phyloP scores from a whole-genome alignment of 108 stramenopile species.

The Pseudonitzschia pungens region DNA sequence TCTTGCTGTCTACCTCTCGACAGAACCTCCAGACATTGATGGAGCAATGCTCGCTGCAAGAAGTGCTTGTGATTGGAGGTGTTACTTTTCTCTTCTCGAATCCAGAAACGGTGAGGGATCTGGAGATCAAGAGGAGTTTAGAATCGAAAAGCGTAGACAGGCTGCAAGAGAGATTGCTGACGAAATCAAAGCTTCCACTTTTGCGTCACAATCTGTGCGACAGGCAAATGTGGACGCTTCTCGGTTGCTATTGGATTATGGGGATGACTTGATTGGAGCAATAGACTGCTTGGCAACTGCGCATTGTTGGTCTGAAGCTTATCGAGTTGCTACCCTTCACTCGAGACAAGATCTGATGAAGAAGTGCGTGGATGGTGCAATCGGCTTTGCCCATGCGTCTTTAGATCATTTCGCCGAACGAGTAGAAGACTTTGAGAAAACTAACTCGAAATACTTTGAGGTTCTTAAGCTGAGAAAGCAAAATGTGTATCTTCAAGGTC shows the following conservation, averaged over 20 bases:
- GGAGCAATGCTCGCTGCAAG: conserved; percentile 70
- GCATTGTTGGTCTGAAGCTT: conserved; percentile 71
- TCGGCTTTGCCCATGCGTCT: conserved; percentile 51
- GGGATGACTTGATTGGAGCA: conserved; percentile 60
- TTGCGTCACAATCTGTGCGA: conserved; percentile 4
- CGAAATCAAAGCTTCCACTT: conserved; percentile 15
- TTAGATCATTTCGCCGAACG: conserved; percentile 68
- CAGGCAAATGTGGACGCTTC: conserved; percentile 62
- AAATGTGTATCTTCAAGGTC: conserved; percentile 49
- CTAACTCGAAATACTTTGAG: conserved; percentile 57
- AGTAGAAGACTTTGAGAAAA: conserved; percentile 47
- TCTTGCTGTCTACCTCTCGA: conserved; percentile 59
- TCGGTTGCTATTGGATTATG: conserved; percentile 76
- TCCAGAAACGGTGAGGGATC: conserved; percentile 23
- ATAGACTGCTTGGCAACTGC: conserved; percentile 71
- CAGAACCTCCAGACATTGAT: conserved; percentile 57
- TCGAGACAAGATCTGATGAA: conserved; percentile 58
- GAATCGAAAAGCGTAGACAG: conserved; percentile 21
- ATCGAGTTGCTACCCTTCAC: conserved; percentile 50
- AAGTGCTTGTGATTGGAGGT: conserved; percentile 70
- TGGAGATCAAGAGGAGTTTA: conserved; percentile 26
- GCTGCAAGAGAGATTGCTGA: conserved; percentile 45
- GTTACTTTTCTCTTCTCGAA: conserved; percentile 53
- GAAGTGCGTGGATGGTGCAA: conserved; percentile 54
- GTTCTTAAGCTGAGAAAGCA: conserved; percentile 70